Percentiles rank a stretch among this genome's conserved stretches.
Evolutionary conservation across 2,329 filamentous ascomycete species (phyloP).

Genomic region (Ascochyta pisi): DNA sequence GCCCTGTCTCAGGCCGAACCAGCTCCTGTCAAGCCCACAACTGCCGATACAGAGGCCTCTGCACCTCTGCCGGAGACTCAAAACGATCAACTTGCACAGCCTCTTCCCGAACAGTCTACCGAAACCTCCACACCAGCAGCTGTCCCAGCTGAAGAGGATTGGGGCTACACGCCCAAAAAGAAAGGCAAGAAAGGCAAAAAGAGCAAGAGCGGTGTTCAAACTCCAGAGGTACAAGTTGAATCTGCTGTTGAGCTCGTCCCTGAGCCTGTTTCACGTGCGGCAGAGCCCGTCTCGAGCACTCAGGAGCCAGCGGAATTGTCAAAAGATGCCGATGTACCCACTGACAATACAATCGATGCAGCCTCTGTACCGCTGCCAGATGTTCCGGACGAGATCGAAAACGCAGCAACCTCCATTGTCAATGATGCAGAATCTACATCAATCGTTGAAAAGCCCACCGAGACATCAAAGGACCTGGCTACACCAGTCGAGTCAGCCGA

Average conservation of each 20-base stretch:
- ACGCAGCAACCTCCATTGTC: not conserved
- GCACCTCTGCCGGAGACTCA: not conserved
- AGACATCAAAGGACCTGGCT: not conserved
- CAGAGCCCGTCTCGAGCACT: not conserved
- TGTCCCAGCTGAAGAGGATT: conserved; percentile 15
- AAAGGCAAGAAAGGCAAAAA: conserved; percentile 33
- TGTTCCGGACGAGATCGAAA: not conserved
- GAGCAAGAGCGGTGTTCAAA: conserved; percentile 22
- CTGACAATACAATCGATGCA: not conserved
- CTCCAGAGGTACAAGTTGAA: conserved; percentile 11
- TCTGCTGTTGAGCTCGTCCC: not conserved
- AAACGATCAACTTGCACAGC: not conserved
- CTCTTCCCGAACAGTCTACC: not conserved
- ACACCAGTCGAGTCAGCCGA: not conserved
- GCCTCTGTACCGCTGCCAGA: not conserved
- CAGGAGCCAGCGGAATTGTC: not conserved
- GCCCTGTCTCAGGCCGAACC: not conserved
- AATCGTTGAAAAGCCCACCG: not conserved
- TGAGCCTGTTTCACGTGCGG: not conserved
- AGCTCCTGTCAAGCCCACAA: not conserved
- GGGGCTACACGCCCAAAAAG: conserved; percentile 20
- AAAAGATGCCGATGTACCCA: not conserved
- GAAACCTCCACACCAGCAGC: not conserved
- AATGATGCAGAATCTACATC: not conserved
- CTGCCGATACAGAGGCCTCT: not conserved